Percentiles rank a stretch among this genome's conserved stretches.
phyloP scores from a whole-genome alignment of 768 basidiomycete genomes.

The Kwoniella dejecticola region DNA sequence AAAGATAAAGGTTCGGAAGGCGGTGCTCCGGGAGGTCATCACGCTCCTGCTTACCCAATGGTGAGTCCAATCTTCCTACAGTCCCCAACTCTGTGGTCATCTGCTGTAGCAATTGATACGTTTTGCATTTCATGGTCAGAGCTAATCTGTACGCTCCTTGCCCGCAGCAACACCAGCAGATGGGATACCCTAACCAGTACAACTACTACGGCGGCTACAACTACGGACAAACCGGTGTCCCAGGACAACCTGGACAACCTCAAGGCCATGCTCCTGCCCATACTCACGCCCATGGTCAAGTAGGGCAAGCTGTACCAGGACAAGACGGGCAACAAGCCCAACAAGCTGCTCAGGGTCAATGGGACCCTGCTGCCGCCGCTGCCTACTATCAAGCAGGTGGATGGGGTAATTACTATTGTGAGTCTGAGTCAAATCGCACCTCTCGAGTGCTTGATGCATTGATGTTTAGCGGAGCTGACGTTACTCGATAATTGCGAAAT shows the following conservation, averaged over 20 bases:
- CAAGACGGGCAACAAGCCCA: constrained; percentile 2
- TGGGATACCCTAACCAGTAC: constrained; percentile 35
- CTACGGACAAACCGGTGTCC: constrained; percentile 41
- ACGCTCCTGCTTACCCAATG: constrained; percentile 70
- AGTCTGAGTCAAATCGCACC: constrained; percentile 14
- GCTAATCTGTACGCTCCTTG: constrained; percentile 53
- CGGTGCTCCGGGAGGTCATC: constrained; percentile 63
- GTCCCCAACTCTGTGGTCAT: constrained; percentile 59
- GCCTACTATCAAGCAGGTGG: constrained; percentile 39
- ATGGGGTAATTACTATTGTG: constrained; percentile 47
- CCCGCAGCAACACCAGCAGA: constrained; percentile 19
- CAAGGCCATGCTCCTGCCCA: constrained; percentile 6
- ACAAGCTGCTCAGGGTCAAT: constrained; percentile 21
- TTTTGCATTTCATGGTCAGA: constrained; percentile 37
- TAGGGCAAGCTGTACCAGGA: constrained; percentile 6
- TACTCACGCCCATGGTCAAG: not conserved
- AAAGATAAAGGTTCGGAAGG: constrained; percentile 65
- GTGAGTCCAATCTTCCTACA: constrained; percentile 63
- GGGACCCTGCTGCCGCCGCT: constrained; percentile 37
- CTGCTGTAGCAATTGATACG: too few species aligned
- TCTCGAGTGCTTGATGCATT: too few species aligned
- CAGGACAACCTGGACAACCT: constrained; percentile 43
- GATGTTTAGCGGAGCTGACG: too few species aligned
- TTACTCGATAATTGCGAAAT: not conserved
- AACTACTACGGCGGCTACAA: constrained; percentile 47